A percentile compares a stretch with the other conserved stretches of the same genome.
Evolutionary conservation across 2,329 filamentous ascomycete genomes (phyloP).

Genomic region (Aureobasidium melanogenum): DNA sequence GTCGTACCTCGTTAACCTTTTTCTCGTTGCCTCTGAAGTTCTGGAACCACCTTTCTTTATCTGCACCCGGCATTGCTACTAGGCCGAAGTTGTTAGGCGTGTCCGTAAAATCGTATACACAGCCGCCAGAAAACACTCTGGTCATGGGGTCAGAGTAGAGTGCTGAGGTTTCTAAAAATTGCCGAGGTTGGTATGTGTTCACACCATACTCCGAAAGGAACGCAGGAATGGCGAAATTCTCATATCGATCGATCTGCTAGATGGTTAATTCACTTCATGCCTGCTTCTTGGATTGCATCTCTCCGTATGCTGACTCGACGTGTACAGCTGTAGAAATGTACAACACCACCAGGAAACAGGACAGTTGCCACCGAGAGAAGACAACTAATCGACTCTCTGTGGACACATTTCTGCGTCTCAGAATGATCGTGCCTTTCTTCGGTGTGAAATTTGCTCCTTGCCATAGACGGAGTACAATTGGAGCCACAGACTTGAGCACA

Average conservation of each 20-base stretch:
- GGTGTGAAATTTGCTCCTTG: too few relatives aligned
- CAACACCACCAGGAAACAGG: too few relatives aligned
- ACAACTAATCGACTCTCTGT: too few relatives aligned
- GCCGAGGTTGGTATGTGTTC: not conserved
- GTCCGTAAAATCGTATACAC: conserved; percentile 14
- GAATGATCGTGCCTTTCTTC: too few relatives aligned
- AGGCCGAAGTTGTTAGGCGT: conserved; percentile 12
- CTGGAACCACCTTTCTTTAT: not conserved
- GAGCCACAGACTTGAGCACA: too few relatives aligned
- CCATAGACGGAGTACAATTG: too few relatives aligned
- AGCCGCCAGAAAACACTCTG: conserved; percentile 15
- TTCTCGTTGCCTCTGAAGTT: not conserved
- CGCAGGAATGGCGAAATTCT: conserved; percentile 6
- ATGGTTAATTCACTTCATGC: not conserved
- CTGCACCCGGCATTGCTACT: not conserved
- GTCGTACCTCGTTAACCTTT: conserved; percentile 10
- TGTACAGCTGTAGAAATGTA: too few relatives aligned
- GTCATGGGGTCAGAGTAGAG: conserved; percentile 13
- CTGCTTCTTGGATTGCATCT: too few relatives aligned
- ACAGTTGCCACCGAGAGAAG: too few relatives aligned
- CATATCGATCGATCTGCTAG: not conserved
- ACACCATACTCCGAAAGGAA: conserved; percentile 14
- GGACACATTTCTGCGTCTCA: too few relatives aligned
- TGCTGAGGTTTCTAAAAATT: conserved; percentile 9
- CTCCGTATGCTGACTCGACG: too few relatives aligned